phyloP scores from a whole-genome alignment of 345 rosid species.

The Populus tremula region DNA sequence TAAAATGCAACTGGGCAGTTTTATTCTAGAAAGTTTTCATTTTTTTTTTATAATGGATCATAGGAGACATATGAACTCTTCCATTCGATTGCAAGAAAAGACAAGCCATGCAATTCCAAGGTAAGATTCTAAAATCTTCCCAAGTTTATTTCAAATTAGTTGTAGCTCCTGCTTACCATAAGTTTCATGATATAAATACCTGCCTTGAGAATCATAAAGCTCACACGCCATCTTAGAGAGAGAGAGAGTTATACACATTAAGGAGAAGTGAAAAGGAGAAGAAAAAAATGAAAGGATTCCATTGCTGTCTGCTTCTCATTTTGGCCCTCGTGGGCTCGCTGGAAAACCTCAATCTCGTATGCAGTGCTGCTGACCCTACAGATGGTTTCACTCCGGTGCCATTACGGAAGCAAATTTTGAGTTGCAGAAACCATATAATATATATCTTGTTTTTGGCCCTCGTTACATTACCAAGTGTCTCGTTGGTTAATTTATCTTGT shows the following conservation, averaged over 20 bases:
- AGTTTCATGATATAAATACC: background rate
- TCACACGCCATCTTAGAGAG: background rate
- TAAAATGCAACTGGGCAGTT: too few relatives aligned
- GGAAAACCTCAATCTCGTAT: background rate
- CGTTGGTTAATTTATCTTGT: too few relatives aligned
- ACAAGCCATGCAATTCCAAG: too few relatives aligned
- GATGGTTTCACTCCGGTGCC: conserved; percentile 28
- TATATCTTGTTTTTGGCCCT: background rate
- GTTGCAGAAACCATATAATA: conserved; percentile 36
- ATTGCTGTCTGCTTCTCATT: background rate
- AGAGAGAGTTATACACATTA: background rate
- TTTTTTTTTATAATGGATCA: too few relatives aligned
- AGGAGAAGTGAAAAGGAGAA: background rate
- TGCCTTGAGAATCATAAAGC: background rate
- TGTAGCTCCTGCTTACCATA: background rate
- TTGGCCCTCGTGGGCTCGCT: background rate
- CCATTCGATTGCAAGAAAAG: too few relatives aligned
- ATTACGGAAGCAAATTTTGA: conserved; percentile 25
- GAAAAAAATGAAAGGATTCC: background rate
- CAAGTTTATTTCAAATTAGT: background rate
- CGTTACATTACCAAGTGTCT: too few relatives aligned
- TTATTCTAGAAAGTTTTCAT: too few relatives aligned
- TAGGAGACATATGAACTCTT: too few relatives aligned
- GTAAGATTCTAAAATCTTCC: background rate
- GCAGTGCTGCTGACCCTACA: conserved; percentile 26